phyloP scores from a whole-genome alignment of 176 grass and related monocot species.

The Alloteropsis semialata region DNA sequence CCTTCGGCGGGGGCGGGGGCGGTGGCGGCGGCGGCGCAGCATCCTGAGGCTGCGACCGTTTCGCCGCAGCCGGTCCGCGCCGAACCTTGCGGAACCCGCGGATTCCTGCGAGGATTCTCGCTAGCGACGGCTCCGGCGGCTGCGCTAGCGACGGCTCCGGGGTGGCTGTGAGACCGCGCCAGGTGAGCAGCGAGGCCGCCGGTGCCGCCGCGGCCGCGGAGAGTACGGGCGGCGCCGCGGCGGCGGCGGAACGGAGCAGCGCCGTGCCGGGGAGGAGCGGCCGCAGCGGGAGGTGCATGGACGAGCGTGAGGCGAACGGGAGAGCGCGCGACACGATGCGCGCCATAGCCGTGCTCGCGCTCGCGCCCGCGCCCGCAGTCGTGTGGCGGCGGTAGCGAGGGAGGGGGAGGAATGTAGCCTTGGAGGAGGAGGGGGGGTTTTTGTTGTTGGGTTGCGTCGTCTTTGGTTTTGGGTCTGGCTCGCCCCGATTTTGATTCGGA shows the following conservation, averaged over 20 bases:
- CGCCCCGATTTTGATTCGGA: background rate
- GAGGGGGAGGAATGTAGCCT: background rate
- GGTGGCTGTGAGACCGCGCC: constrained; percentile 39
- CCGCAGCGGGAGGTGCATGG: constrained; percentile 1
- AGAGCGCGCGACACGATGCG: constrained; percentile 66
- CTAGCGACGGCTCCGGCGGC: too few relatives aligned
- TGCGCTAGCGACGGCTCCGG: too few relatives aligned
- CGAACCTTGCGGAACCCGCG: constrained; percentile 58
- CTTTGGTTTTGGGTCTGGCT: background rate
- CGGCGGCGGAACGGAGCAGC: constrained; percentile 15
- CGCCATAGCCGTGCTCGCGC: constrained; percentile 55
- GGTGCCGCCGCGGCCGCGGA: constrained; percentile 13
- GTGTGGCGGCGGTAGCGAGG: constrained; percentile 28
- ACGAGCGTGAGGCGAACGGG: constrained; percentile 56
- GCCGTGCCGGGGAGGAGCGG: constrained; percentile 6
- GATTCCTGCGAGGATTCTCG: too few relatives aligned
- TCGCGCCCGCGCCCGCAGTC: background rate
- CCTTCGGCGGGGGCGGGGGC: constrained; percentile 56
- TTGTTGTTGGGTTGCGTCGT: background rate
- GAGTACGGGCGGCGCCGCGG: background rate
- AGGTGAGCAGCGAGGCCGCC: constrained; percentile 27
- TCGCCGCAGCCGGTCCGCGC: constrained; percentile 51
- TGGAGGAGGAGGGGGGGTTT: constrained; percentile 9
- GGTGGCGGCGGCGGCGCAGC: constrained; percentile 8
- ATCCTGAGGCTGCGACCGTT: constrained; percentile 38